Evolutionary conservation across 2,329 filamentous ascomycete species (phyloP).

Genomic region (Colletotrichum cuscutae): DNA sequence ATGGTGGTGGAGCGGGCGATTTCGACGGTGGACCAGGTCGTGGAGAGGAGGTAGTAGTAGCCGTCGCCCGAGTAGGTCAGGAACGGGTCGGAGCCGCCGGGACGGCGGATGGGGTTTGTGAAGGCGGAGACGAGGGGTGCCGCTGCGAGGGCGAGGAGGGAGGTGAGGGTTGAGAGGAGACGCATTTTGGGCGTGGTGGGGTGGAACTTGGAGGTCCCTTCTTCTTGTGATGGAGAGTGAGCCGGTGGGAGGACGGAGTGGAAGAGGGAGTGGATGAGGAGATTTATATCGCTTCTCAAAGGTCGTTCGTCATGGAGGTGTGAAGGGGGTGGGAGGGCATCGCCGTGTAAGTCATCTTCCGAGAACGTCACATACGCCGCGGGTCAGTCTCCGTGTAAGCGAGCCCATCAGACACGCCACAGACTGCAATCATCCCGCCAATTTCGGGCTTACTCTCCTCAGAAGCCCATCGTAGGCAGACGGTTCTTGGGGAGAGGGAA

Average conservation of each 20-base stretch:
- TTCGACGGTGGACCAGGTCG: conserved; percentile 64
- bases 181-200: background rate
- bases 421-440: background rate
- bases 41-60: conserved; percentile 67
- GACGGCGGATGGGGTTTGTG: conserved; percentile 62
- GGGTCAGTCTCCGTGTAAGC: background rate
- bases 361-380: too few relatives aligned
- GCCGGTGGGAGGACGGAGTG: background rate
- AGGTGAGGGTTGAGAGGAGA: conserved; percentile 31
- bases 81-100: conserved; percentile 63
- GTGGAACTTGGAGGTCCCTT: background rate
- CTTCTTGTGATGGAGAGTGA: background rate
- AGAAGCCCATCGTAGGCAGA: too few relatives aligned
- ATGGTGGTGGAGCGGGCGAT: conserved; percentile 64
- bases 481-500: too few relatives aligned
- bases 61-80: conserved; percentile 59
- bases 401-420: background rate
- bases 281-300: background rate
- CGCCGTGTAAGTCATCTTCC: background rate
- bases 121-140: conserved; percentile 45
- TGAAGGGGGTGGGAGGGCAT: background rate
- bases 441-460: background rate
- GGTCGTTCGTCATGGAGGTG: too few relatives aligned
- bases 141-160: conserved; percentile 25
- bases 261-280: background rate